Evolutionary conservation across 495 filamentous ascomycete species (phyloP).

Genomic region (Penicillium crystallinum): DNA sequence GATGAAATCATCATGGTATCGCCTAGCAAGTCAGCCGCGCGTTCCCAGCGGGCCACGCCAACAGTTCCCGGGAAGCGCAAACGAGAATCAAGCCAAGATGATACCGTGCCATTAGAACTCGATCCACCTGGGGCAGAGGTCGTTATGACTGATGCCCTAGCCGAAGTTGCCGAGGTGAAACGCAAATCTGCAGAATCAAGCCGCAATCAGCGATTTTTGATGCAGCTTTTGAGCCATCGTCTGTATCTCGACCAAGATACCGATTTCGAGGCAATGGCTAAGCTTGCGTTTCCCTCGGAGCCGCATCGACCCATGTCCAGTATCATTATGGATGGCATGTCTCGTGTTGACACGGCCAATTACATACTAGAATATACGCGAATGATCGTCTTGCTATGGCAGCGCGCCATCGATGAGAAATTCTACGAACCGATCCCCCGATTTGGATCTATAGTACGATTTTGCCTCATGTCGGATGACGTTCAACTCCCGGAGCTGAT

Average conservation of each 20-base stretch:
- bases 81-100: constrained; percentile 49
- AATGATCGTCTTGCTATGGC: constrained; percentile 55
- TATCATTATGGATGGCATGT: constrained; percentile 51
- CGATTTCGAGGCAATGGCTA: constrained; percentile 50
- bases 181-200: neutral
- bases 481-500: constrained; percentile 44
- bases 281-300: constrained; percentile 51
- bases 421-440: constrained; percentile 55
- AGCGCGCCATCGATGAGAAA: constrained; percentile 54
- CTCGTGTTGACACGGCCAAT: constrained; percentile 35
- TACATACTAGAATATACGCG: constrained; percentile 50
- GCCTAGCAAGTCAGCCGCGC: constrained; percentile 48
- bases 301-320: constrained; percentile 50
- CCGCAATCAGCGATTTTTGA: constrained; percentile 42
- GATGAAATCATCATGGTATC: constrained; percentile 58
- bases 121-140: constrained; percentile 34
- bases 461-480: constrained; percentile 48
- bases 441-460: constrained; percentile 51
- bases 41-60: constrained; percentile 52
- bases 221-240: constrained; percentile 55
- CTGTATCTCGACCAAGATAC: constrained; percentile 41
- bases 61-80: constrained; percentile 59
- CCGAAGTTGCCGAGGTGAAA: constrained; percentile 17
- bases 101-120: constrained; percentile 50
- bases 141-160: constrained; percentile 19